These are phyloP conservation scores for Coemansia sp. DNA, from an alignment of 192 early-diverging fungal species.

Conservation along the genomic window DNA sequence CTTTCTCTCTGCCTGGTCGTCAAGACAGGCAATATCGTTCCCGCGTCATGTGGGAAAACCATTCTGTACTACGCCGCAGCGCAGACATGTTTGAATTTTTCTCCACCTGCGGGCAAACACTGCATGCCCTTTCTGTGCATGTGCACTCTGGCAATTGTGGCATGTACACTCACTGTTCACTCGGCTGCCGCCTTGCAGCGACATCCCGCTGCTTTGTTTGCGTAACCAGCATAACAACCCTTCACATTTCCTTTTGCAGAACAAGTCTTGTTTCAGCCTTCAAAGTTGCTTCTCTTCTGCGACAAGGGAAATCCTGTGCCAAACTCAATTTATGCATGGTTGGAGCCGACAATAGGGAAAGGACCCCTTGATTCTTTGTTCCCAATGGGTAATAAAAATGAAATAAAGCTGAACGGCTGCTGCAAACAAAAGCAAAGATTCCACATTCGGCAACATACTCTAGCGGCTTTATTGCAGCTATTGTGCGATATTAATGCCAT, in stretches of 20 bases:
- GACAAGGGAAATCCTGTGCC: conserved; percentile 1
- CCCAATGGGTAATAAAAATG: background rate
- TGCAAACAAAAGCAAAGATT: background rate
- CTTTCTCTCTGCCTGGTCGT: background rate
- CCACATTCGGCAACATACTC: background rate
- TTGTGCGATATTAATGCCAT: background rate
- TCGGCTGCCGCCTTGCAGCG: too few species aligned
- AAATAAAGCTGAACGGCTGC: background rate
- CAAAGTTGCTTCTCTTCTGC: background rate
- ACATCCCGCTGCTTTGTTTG: background rate
- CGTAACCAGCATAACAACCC: background rate
- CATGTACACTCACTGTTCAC: too few species aligned
- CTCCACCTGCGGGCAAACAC: background rate
- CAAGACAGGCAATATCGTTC: background rate
- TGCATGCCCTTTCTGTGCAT: background rate
- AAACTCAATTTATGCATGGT: conserved; percentile 15
- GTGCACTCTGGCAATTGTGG: background rate
- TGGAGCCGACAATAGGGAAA: background rate
- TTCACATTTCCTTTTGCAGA: background rate
- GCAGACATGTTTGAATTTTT: background rate
- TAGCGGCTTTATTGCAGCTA: conserved; percentile 5
- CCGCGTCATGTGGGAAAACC: background rate
- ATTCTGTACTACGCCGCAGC: background rate
- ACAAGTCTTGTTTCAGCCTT: background rate
- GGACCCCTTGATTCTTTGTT: background rate